Evolutionary conservation across 768 basidiomycete genomes (phyloP).

Genomic region (Auricularia cornea): DNA sequence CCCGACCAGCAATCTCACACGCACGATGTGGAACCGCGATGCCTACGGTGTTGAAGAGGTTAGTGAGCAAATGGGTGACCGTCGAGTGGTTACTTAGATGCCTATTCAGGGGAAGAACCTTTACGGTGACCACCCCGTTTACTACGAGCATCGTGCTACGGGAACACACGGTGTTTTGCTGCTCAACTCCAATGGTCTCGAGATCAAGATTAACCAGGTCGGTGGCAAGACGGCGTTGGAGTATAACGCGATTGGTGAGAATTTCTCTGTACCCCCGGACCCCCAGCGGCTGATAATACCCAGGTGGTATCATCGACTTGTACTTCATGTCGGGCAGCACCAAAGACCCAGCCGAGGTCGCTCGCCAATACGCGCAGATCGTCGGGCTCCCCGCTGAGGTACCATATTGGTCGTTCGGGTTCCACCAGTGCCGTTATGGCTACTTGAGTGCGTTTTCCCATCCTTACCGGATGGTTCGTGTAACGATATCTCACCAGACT

Average conservation of each 20-base stretch:
- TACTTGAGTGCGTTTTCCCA: slow-evolving; percentile 46
- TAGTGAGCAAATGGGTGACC: too few relatives aligned
- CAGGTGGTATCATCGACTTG: slow-evolving; percentile 66
- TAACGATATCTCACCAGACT: slow-evolving; percentile 37
- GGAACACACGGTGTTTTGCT: slow-evolving; percentile 66
- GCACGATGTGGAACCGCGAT: slow-evolving; percentile 61
- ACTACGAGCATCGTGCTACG: slow-evolving; percentile 60
- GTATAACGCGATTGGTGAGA: slow-evolving; percentile 73
- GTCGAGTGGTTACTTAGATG: too few relatives aligned
- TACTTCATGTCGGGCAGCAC: slow-evolving; percentile 68
- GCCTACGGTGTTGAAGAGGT: slow-evolving; percentile 33
- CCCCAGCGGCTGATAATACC: too few relatives aligned
- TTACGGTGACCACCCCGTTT: slow-evolving; percentile 66
- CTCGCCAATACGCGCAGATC: slow-evolving; percentile 61
- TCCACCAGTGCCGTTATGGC: slow-evolving; percentile 68
- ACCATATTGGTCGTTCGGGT: slow-evolving; percentile 65
- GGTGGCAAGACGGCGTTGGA: slow-evolving; percentile 39
- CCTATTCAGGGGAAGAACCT: slow-evolving; percentile 53
- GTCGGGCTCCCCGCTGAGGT: slow-evolving; percentile 62
- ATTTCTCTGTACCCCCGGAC: too few relatives aligned
- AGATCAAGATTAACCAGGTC: slow-evolving; percentile 51
- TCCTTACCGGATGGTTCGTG: not conserved
- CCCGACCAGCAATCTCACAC: slow-evolving; percentile 31
- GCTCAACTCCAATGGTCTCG: slow-evolving; percentile 68
- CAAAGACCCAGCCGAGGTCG: slow-evolving; percentile 47